Base-by-base conservation (phyloP, 768 basidiomycete species). In the Calocybe cyanea region DNA sequence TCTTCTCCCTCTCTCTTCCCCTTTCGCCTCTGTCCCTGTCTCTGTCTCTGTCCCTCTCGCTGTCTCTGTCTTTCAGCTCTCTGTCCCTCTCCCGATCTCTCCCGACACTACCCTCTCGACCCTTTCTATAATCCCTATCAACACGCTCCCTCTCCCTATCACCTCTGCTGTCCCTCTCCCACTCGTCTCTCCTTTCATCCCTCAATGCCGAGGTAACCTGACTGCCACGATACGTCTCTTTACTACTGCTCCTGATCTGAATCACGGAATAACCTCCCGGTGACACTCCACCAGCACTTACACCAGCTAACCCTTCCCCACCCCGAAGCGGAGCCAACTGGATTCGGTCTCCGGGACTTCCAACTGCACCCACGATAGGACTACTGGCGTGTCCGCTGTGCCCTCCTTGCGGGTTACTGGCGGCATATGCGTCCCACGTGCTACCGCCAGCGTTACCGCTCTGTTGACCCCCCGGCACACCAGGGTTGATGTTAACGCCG, bases 261-360 rank as follows among this genome's bases (percentile, higher is more conserved):
- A 70, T 66, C 18, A 68, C 61, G 14, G 65, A 57, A 45, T 64
- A 50, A 35, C 38, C 50, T 20, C 36, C 61, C 25, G 41, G 41
- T 30, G 38, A 43, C 55, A 56, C n/a, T 35, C 52, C 18, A 33
- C 35, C 43, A 17, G 41, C 37, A 13, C 24, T 23, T 30, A 34
- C 48, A 21, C 57, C 52, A 10, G 50, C 50, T 17, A 49, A 46
- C 24, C 52, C 55, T 57, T 41, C 30, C 14, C 32, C 51, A 1
- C 57, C 57, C 18, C 76, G 37, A 55, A 84, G 55, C 47, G 81
- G 81, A 34, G 80, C 78, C 2, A 83, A 66, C 62, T 80, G 78
- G 42, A 81, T 78, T 41, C 78, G 55, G 49, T 72, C 75, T 19
- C 57, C 61, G 23, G 55, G 52, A 19, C 55, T 48, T 14, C 52